Evolutionary conservation across 306 rosid species (phyloP), one percentile per base, ranked within the genome.

Genomic region (Vigna unguiculata): DNA sequence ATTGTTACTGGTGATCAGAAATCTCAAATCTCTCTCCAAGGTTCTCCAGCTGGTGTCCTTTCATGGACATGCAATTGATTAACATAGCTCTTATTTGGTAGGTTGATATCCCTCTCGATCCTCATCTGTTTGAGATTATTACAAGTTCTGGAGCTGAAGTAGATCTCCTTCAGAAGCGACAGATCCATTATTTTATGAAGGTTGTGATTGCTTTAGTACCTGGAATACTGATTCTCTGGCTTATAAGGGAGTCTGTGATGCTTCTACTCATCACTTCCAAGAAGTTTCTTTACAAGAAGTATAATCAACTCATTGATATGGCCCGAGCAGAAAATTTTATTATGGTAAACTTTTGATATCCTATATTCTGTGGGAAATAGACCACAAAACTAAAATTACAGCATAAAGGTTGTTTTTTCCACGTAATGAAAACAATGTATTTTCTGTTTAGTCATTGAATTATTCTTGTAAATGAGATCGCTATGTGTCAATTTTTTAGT

Each of bases 81-180:
- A 71, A 82, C 77, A 40, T 38, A 38, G 13, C 69, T 83, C 51
- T 58, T 69, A 30, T 81, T 78, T 81, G 79, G 49, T 82, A 95
- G 97, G 97, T 95, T 59, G 97, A 95, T 84, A 90, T 92, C 87
- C 97, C 98, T 69, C 90, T 95, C 9, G 97, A 95, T 75, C 99
- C 97, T 72, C 81, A 89, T 85, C 82, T 95, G 83, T 92, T 95
- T 86, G 99, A 95, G 87, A 91, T 77, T 46, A 90, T 95, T 76
- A 73, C 93, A 47, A 87, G 90, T 81, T 90, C 97, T 77, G 99
- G 97, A 70, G 99, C 80, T 86, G 97, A 88, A 83, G 93, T 95
- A 58, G 98, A 95, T 84, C 97, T 95, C 80, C 96, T 92, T 75
- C 92, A 95, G 80, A 95, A 88, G 83, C 85, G 78, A 52, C 92